phyloP scores from a whole-genome alignment of 345 rosid species.

The Syzygium aromaticum region DNA sequence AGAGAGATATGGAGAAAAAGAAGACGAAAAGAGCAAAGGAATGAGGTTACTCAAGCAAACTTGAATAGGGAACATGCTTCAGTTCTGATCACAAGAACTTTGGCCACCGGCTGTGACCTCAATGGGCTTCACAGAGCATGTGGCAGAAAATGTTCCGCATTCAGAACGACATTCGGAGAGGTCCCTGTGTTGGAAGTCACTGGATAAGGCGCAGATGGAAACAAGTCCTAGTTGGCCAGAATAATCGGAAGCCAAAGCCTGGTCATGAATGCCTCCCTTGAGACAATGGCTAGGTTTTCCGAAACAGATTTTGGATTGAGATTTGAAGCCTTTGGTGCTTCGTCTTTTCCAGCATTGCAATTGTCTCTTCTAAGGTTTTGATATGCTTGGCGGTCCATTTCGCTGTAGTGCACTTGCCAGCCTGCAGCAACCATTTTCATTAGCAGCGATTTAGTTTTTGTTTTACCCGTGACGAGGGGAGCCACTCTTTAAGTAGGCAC shows the following conservation, averaged over 20 bases:
- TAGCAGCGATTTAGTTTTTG: background rate
- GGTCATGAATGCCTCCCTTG: background rate
- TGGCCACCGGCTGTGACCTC: background rate
- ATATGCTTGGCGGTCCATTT: background rate
- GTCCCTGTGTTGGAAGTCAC: background rate
- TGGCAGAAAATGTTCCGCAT: background rate
- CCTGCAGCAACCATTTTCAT: background rate
- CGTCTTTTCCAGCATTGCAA: background rate
- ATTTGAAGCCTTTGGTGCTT: background rate
- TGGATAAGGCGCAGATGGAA: background rate
- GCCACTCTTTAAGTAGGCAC: background rate
- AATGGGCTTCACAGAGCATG: background rate
- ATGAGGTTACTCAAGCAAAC: background rate
- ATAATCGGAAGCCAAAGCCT: background rate
- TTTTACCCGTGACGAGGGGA: background rate
- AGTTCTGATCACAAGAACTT: background rate
- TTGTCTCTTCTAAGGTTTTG: background rate
- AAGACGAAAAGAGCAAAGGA: background rate
- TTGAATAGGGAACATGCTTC: background rate
- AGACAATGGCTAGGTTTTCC: background rate
- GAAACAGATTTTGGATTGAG: background rate
- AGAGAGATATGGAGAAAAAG: background rate
- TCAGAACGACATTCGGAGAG: background rate
- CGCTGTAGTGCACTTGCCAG: background rate
- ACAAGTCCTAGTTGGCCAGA: background rate